These are phyloP conservation scores for Gossypium trilobum DNA, from an alignment of 441 rosid species.

Conservation along the genomic window DNA sequence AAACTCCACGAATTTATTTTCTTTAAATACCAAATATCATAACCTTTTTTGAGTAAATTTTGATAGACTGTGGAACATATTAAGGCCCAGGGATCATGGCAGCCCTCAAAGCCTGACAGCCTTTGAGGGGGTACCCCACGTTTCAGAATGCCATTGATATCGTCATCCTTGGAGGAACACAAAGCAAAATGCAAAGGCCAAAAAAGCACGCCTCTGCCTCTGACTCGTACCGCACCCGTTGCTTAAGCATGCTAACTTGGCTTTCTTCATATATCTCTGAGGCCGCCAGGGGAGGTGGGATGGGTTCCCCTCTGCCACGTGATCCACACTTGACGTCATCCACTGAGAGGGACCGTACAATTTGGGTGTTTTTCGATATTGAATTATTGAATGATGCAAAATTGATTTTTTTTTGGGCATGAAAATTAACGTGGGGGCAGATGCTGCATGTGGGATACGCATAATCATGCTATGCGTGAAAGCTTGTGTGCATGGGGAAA, in stretches of 20 bases:
- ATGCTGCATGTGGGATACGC: neutral
- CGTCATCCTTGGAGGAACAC: neutral
- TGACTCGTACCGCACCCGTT: neutral
- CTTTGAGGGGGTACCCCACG: neutral
- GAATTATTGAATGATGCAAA: neutral
- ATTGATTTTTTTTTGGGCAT: neutral
- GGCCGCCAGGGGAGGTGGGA: neutral
- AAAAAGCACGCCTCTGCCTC: constrained; percentile 5
- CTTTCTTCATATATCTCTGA: neutral
- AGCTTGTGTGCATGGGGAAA: neutral
- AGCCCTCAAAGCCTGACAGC: neutral
- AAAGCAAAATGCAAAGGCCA: neutral
- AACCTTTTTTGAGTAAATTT: neutral
- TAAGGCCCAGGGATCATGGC: neutral
- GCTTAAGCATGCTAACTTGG: constrained; percentile 2
- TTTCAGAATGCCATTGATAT: neutral
- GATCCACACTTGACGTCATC: constrained; percentile 5
- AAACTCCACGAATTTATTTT: neutral
- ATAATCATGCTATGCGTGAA: neutral
- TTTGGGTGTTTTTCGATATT: neutral
- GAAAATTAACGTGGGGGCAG: neutral
- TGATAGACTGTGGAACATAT: neutral
- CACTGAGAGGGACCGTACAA: neutral
- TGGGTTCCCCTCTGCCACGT: neutral
- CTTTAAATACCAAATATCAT: neutral